Conservation (phyloP, 2,329 filamentous ascomycete genomes). For the Calonectria multiphialidica region DNA sequence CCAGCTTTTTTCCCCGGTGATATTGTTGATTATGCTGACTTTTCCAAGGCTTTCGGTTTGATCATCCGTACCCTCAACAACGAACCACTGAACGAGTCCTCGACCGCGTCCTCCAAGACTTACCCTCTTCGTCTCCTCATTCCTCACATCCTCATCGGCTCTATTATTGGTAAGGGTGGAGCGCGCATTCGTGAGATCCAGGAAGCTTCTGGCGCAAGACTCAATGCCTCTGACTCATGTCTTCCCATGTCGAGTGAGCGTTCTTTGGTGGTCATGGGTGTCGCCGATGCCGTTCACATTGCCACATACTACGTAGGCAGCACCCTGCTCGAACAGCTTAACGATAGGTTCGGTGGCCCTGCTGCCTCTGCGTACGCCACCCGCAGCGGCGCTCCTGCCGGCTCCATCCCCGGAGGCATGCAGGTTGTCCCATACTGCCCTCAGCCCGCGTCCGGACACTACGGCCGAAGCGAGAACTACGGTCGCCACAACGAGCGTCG, state of each 20-base stretch:
- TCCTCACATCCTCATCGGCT: conserved; percentile 96
- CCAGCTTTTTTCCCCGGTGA: background rate
- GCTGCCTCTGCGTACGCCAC: conserved; percentile 98
- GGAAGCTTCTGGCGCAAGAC: conserved; percentile 93
- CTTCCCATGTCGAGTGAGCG: conserved; percentile 95
- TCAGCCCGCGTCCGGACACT: conserved; percentile 92
- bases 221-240: conserved; percentile 96
- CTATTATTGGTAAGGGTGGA: conserved; percentile 97
- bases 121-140: conserved; percentile 96
- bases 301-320: conserved; percentile 98
- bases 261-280: conserved; percentile 97
- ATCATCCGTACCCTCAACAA: conserved; percentile 99
- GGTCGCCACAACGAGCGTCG: conserved; percentile 79
- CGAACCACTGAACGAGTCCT: conserved; percentile 88
- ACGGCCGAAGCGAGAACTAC: conserved; percentile 90
- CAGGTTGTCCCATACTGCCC: conserved; percentile 99
- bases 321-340: conserved; percentile 97
- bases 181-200: conserved; percentile 98
- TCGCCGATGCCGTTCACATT: conserved; percentile 98
- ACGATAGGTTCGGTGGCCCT: conserved; percentile 94
- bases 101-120: conserved; percentile 94
- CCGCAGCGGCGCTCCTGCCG: conserved; percentile 91
- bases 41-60: conserved; percentile 85
- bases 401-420: conserved; percentile 96
- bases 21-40: conserved; percentile 42